phyloP scores from a whole-genome alignment of 805 yeast genomes.

The Starmerella sirachaensis region DNA sequence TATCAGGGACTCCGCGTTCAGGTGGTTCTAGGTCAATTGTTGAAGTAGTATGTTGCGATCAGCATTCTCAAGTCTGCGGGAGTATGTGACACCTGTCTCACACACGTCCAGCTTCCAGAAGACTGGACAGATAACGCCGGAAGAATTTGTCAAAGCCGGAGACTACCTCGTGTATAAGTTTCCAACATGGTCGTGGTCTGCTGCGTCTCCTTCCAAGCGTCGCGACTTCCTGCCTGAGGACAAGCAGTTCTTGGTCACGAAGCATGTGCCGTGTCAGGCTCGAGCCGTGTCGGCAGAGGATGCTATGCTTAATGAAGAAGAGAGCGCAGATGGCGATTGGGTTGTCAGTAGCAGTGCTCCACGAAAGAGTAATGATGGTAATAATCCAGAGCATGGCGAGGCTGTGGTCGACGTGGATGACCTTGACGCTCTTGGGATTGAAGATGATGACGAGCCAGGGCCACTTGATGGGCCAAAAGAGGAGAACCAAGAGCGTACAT shows the following conservation, averaged over 20 bases:
- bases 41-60: constrained; percentile 19
- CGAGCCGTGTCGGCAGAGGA: constrained; percentile 38
- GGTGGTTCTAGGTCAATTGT: no score
- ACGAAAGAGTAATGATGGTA: constrained; percentile 24
- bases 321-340: constrained; percentile 35
- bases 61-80: constrained; percentile 41
- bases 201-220: constrained; percentile 41
- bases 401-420: constrained; percentile 24
- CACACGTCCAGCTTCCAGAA: constrained; percentile 73
- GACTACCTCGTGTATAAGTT: constrained; percentile 82
- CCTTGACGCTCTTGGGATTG: constrained; percentile 25
- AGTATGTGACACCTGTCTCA: constrained; percentile 81
- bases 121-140: constrained; percentile 92
- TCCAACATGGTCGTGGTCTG: constrained; percentile 92
- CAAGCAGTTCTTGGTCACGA: constrained; percentile 77
- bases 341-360: constrained; percentile 14
- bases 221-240: constrained; percentile 71
- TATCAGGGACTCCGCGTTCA: no score
- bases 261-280: constrained; percentile 75
- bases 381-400: constrained; percentile 23
- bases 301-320: constrained; percentile 26
- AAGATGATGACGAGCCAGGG: constrained; percentile 27
- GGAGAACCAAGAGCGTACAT: constrained; percentile 31
- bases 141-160: constrained; percentile 88
- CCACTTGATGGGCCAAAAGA: constrained; percentile 3